Conservation (phyloP, 306 rosid genomes). For the Quercus glauca region DNA sequence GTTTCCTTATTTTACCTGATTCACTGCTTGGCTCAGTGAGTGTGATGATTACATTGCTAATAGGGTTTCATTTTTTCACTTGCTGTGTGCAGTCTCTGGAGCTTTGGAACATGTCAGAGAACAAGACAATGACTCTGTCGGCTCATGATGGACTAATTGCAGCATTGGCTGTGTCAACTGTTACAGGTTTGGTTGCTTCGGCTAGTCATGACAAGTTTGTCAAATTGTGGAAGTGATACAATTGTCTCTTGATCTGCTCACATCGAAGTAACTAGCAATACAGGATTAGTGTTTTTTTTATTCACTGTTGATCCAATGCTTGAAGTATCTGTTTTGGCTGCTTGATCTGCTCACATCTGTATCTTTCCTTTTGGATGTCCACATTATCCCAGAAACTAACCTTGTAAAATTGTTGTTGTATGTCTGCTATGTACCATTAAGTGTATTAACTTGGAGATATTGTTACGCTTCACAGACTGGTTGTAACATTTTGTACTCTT, state of each 20-base stretch:
- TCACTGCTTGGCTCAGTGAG: not conserved
- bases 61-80: not conserved
- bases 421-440: not conserved
- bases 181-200: conserved; percentile 82
- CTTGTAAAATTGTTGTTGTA: not conserved
- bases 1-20: not conserved
- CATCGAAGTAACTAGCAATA: conserved; percentile 25
- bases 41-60: not conserved
- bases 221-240: conserved; percentile 82
- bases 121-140: conserved; percentile 83
- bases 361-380: conserved; percentile 7
- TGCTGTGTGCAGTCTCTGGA: conserved; percentile 78
- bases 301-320: conserved; percentile 18
- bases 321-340: conserved; percentile 21
- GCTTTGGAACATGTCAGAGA: conserved; percentile 92
- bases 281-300: conserved; percentile 20
- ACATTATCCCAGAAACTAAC: conserved; percentile 1
- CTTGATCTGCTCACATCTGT: conserved; percentile 13
- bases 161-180: conserved; percentile 71
- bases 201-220: conserved; percentile 87
- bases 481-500: not conserved
- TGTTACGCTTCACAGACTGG: not conserved
- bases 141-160: conserved; percentile 93
- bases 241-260: too few species aligned
- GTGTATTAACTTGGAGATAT: not conserved